Percentiles rank a stretch among this genome's conserved stretches.
These are phyloP conservation scores for Backusella morwellensis DNA, from an alignment of 192 early-diverging fungal species.

Conservation along the genomic window DNA sequence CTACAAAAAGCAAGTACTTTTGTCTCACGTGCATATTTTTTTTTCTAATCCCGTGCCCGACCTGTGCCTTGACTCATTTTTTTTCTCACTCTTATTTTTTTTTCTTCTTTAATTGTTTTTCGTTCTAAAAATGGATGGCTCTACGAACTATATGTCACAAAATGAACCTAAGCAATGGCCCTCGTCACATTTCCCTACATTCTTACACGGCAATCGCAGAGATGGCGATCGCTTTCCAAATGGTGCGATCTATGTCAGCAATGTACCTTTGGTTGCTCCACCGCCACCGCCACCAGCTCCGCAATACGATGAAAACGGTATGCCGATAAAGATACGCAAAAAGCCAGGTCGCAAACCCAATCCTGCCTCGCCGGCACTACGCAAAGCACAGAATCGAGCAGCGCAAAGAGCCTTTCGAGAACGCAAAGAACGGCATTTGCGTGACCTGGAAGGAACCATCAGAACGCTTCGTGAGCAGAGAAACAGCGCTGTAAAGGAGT, in stretches of 20 bases:
- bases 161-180: conserved; percentile 4
- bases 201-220: neutral
- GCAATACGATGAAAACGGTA: conserved; percentile 21
- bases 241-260: conserved; percentile 6
- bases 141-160: neutral
- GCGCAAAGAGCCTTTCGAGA: conserved; percentile 91
- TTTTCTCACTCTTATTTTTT: conserved; percentile 8
- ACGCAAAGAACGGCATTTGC: conserved; percentile 77
- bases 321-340: conserved; percentile 47
- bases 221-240: neutral
- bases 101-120: neutral
- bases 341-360: conserved; percentile 63
- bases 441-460: conserved; percentile 73
- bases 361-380: conserved; percentile 56
- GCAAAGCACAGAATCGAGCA: conserved; percentile 82
- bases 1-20: neutral
- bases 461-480: conserved; percentile 61
- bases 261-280: neutral
- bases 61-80: conserved; percentile 10
- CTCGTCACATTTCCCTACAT: neutral
- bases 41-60: neutral
- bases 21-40: conserved; percentile 7
- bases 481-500: conserved; percentile 45
- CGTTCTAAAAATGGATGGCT: conserved; percentile 3
- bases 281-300: neutral